phyloP scores from a whole-genome alignment of 2,329 filamentous ascomycete species.

The Canariomyces notabilis region DNA sequence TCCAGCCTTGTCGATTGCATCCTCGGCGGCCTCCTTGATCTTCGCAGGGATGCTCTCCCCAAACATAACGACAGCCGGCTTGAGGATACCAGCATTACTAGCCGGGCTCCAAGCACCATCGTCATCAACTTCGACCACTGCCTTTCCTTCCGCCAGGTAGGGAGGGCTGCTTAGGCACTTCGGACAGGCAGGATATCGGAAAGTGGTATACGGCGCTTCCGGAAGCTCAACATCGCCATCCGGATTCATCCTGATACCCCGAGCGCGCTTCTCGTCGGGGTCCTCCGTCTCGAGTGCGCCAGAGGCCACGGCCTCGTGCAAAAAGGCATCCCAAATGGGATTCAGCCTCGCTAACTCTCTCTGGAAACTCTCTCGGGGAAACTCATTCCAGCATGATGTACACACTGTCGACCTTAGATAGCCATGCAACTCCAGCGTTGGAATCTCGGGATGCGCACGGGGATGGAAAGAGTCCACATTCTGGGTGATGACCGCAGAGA shows the following conservation, averaged over 20 bases:
- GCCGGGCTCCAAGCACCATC: conserved; percentile 72
- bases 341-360: conserved; percentile 70
- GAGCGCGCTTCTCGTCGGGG: conserved; percentile 59
- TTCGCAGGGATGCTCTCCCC: conserved; percentile 72
- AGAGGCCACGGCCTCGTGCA: conserved; percentile 64
- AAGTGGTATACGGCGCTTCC: conserved; percentile 79
- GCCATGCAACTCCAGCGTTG: conserved; percentile 84
- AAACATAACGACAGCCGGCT: conserved; percentile 94
- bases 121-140: conserved; percentile 63
- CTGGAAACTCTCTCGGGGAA: conserved; percentile 71
- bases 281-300: conserved; percentile 77
- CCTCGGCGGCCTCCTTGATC: conserved; percentile 73
- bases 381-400: conserved; percentile 68
- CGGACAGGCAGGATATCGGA: conserved; percentile 86
- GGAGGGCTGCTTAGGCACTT: conserved; percentile 66
- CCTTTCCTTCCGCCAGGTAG: conserved; percentile 44
- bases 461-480: conserved; percentile 96
- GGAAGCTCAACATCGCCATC: conserved; percentile 93
- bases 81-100: conserved; percentile 73
- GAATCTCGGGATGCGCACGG: conserved; percentile 65
- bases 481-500: conserved; percentile 80
- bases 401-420: conserved; percentile 80
- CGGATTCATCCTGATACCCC: conserved; percentile 78
- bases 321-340: conserved; percentile 75
- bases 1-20: conserved; percentile 70